A percentile compares a stretch with the other conserved stretches of the same genome.
Conservation (phyloP, 768 basidiomycete species). For the Amanita molliuscula region DNA sequence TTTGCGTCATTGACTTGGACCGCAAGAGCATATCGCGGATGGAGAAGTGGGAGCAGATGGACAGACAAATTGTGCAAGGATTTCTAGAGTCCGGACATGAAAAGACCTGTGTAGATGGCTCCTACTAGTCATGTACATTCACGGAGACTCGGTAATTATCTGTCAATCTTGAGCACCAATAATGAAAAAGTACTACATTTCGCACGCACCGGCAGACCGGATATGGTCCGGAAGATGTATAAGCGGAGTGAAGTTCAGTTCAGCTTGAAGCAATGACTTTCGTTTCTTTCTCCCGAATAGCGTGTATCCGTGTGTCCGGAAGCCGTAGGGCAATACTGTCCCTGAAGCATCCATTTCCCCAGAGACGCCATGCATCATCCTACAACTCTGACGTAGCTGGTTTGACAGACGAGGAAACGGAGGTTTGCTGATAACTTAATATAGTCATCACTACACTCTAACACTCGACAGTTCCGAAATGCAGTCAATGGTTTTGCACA, state of each 20-base stretch:
- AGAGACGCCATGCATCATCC: conserved; percentile 36
- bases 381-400: conserved; percentile 71
- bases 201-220: not conserved
- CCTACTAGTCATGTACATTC: too few species aligned
- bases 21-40: conserved; percentile 62
- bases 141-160: too few species aligned
- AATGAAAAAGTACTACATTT: too few species aligned
- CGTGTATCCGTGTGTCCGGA: not conserved
- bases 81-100: not conserved
- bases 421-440: conserved; percentile 34
- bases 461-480: conserved; percentile 57
- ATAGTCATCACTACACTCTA: not conserved
- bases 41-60: conserved; percentile 62
- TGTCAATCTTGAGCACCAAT: too few species aligned
- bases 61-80: conserved; percentile 40
- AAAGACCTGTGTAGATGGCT: conserved; percentile 3
- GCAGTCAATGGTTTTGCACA: conserved; percentile 73
- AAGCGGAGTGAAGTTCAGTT: not conserved
- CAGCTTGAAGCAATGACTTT: conserved; percentile 2
- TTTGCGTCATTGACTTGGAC: conserved; percentile 82
- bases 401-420: conserved; percentile 68
- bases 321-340: conserved; percentile 5
- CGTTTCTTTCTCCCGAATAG: not conserved
- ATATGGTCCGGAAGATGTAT: not conserved
- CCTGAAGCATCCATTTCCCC: not conserved